These are phyloP conservation scores for Chenopodium formosanum DNA, from an alignment of 148 eudicot genomes.

Conservation along the genomic window DNA sequence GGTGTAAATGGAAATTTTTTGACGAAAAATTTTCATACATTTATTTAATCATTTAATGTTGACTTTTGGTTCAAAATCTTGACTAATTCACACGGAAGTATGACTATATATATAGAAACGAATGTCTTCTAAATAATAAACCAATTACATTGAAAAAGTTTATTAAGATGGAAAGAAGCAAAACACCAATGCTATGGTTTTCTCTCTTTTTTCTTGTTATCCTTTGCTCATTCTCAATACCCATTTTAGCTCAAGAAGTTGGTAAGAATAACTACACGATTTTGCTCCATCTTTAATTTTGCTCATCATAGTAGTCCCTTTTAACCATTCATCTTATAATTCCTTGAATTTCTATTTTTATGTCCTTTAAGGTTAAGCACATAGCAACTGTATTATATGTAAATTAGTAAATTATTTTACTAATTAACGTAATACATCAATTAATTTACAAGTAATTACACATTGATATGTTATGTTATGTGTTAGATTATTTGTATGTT, in stretches of 20 bases:
- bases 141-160: neutral
- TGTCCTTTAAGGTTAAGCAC: too few species aligned
- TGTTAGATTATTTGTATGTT: neutral
- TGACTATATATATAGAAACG: neutral
- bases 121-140: neutral
- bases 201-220: constrained; percentile 3
- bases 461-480: neutral
- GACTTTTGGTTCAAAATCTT: neutral
- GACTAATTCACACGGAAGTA: neutral
- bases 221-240: neutral
- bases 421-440: too few species aligned
- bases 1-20: too few species aligned
- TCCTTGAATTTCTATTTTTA: too few species aligned
- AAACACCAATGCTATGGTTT: neutral
- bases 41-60: neutral
- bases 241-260: constrained; percentile 11
- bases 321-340: too few species aligned
- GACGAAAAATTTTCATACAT: too few species aligned
- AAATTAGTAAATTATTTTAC: too few species aligned
- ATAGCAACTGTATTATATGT: too few species aligned
- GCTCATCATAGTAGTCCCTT: too few species aligned
- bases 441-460: too few species aligned
- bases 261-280: neutral
- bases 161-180: neutral
- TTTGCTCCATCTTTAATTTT: neutral